A percentile compares a stretch with the other conserved stretches of the same genome.
These are phyloP conservation scores for Pseudopithomyces maydicus DNA, from an alignment of 2,329 filamentous ascomycete species.

Conservation along the genomic window DNA sequence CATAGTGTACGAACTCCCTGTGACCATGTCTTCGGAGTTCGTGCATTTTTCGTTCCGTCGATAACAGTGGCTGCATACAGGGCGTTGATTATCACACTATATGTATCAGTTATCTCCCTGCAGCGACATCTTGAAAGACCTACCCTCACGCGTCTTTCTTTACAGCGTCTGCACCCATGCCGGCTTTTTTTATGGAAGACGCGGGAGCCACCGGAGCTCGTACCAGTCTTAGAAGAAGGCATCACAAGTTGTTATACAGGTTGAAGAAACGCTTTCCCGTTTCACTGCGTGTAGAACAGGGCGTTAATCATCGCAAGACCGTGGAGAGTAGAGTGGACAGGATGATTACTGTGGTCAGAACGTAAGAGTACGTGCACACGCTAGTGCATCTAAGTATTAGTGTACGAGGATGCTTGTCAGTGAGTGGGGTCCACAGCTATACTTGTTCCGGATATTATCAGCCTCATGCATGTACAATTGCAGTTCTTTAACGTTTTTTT, in stretches of 20 bases:
- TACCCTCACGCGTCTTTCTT: constrained; percentile 9
- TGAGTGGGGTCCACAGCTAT: background rate
- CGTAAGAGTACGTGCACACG: background rate
- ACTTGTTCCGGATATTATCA: background rate
- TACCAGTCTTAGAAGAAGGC: background rate
- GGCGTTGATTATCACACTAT: constrained; percentile 1
- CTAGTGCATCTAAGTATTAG: background rate
- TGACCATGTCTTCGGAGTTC: background rate
- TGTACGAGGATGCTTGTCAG: background rate
- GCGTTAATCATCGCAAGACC: too few relatives aligned
- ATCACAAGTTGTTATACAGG: background rate
- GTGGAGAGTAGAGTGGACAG: too few relatives aligned
- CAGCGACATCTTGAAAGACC: background rate
- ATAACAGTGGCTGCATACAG: background rate
- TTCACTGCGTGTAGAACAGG: background rate
- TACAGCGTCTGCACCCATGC: constrained; percentile 2
- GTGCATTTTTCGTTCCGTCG: background rate
- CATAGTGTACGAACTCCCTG: background rate
- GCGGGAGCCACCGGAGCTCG: constrained; percentile 3
- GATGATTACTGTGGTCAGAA: too few relatives aligned
- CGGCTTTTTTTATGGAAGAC: constrained; percentile 4
- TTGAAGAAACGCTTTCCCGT: background rate
- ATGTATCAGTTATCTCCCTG: background rate
- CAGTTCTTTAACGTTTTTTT: background rate
- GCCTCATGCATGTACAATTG: background rate